These are phyloP conservation scores for Globisporangium radiosum DNA, from an alignment of 352 stramenopile genomes.

Conservation along the genomic window DNA sequence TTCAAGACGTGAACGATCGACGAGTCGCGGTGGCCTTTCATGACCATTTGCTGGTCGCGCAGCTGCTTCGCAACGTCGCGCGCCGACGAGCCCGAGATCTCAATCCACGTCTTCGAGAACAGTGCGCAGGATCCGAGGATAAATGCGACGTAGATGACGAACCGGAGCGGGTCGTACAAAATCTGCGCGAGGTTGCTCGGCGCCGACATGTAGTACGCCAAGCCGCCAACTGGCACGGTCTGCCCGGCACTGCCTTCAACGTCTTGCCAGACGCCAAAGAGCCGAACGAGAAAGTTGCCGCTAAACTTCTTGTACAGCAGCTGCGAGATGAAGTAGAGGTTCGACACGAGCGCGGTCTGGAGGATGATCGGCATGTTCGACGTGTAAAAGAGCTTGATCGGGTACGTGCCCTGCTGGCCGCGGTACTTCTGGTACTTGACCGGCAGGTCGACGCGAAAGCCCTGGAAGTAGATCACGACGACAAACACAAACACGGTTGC, in stretches of 20 bases:
- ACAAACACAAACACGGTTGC: conserved; percentile 99
- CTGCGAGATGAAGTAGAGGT: conserved; percentile 99
- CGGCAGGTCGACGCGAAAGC: conserved; percentile 89
- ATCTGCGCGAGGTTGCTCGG: conserved; percentile 95
- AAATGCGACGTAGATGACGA: conserved; percentile 98
- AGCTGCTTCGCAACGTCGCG: conserved; percentile 98
- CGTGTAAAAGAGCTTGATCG: conserved; percentile 99
- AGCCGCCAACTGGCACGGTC: conserved; percentile 95
- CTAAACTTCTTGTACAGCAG: conserved; percentile 98
- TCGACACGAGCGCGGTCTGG: conserved; percentile 97
- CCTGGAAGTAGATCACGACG: conserved; percentile 99
- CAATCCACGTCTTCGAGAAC: conserved; percentile 99
- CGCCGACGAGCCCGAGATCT: conserved; percentile 96
- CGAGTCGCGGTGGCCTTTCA: conserved; percentile 98
- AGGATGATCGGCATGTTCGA: conserved; percentile 99
- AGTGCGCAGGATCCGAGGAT: conserved; percentile 98
- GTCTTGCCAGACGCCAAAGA: conserved; percentile 98
- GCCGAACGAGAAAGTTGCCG: conserved; percentile 96
- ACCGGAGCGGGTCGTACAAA: conserved; percentile 97
- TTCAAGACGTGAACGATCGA: conserved; percentile 98
- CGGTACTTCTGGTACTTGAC: conserved; percentile 99
- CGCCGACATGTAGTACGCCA: conserved; percentile 98
- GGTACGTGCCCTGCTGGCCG: conserved; percentile 98
- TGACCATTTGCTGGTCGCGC: conserved; percentile 98
- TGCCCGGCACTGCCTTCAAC: conserved; percentile 91